Percentiles rank a stretch among this genome's conserved stretches.
These are phyloP conservation scores for Clonostachys byssicola DNA, from an alignment of 2,329 filamentous ascomycete genomes.

Conservation along the genomic window DNA sequence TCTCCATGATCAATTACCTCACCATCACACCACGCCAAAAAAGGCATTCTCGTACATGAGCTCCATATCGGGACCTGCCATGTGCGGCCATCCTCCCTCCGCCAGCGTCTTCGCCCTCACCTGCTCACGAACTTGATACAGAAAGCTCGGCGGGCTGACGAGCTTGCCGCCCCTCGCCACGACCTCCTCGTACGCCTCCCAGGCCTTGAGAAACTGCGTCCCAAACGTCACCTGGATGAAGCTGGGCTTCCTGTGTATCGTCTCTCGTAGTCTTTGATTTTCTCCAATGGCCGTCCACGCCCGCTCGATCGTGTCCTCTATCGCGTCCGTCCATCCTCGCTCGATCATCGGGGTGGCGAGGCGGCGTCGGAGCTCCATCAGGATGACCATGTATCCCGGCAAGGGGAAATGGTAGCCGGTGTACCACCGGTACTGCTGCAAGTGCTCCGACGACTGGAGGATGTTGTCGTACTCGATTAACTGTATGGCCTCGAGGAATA, in stretches of 20 bases:
- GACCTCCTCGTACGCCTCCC: constrained; percentile 45
- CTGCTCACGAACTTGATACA: too few relatives aligned
- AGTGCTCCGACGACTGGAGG: constrained; percentile 43
- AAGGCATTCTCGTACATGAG: too few relatives aligned
- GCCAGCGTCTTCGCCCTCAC: too few relatives aligned
- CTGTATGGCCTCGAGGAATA: constrained; percentile 50
- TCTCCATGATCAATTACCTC: too few relatives aligned
- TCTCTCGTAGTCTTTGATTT: constrained; percentile 47
- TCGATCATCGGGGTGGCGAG: too few relatives aligned
- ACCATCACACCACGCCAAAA: too few relatives aligned
- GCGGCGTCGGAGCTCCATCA: constrained; percentile 42
- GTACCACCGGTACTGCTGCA: constrained; percentile 54
- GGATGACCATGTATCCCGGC: constrained; percentile 56
- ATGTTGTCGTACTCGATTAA: constrained; percentile 58
- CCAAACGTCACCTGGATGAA: constrained; percentile 56
- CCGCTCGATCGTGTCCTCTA: constrained; percentile 50
- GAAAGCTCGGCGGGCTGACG: too few relatives aligned
- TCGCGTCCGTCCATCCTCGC: constrained; percentile 27
- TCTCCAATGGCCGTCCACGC: constrained; percentile 53
- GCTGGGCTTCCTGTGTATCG: constrained; percentile 43
- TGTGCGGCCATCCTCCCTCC: too few relatives aligned
- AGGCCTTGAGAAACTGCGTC: constrained; percentile 56
- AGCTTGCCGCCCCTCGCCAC: too few relatives aligned
- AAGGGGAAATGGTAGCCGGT: constrained; percentile 56
- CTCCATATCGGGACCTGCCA: too few relatives aligned